Conservation (phyloP, 2,329 filamentous ascomycete genomes). For the Monilinia laxa region DNA sequence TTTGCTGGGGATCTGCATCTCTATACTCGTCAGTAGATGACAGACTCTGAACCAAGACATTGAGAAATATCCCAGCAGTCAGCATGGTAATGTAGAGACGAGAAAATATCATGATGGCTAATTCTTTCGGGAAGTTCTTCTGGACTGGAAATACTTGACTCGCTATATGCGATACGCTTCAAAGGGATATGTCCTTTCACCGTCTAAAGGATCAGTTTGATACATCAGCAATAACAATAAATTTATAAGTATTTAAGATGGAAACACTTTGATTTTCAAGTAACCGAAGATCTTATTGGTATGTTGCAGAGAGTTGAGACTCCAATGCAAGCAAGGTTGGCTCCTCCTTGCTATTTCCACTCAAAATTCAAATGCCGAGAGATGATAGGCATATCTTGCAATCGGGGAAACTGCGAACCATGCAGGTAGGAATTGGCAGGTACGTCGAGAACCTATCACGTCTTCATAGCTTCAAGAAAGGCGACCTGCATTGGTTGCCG, state of each 20-base stretch:
- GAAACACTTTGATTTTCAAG: too few relatives aligned
- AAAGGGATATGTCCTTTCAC: not conserved
- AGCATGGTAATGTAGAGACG: not conserved
- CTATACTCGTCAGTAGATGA: constrained; percentile 20
- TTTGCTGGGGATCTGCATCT: constrained; percentile 19
- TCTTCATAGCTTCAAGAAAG: not conserved
- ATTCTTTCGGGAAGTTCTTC: not conserved
- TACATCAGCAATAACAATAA: not conserved
- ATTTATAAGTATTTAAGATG: not conserved
- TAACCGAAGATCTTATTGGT: not conserved
- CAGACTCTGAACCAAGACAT: not conserved
- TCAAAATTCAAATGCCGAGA: not conserved
- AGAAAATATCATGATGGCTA: not conserved
- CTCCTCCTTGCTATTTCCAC: not conserved
- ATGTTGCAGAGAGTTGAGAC: not conserved
- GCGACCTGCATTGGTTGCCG: constrained; percentile 1
- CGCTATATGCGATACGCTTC: not conserved
- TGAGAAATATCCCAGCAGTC: not conserved
- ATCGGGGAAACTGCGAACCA: constrained; percentile 5
- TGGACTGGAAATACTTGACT: not conserved
- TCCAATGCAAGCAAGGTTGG: not conserved
- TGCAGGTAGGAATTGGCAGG: not conserved
- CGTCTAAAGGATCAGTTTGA: not conserved
- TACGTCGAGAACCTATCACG: not conserved
- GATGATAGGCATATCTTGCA: not conserved